These are phyloP conservation scores for Ceratobasidium sp. DNA, from an alignment of 1,284 basidiomycete species.

Conservation along the genomic window DNA sequence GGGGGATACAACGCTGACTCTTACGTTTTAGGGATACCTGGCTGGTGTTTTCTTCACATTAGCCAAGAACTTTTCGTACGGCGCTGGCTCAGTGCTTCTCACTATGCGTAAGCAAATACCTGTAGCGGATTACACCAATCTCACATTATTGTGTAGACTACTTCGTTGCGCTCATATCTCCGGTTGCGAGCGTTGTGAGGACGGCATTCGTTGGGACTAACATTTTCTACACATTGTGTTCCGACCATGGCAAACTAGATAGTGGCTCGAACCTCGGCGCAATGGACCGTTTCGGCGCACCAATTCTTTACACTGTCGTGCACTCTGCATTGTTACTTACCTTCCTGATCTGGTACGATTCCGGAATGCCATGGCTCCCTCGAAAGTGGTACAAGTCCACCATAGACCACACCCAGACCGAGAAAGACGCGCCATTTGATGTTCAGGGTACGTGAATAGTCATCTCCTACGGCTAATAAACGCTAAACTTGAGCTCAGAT, in stretches of 20 bases:
- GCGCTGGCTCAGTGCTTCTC: constrained; percentile 6
- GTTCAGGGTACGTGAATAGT: constrained; percentile 1
- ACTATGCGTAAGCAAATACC: constrained; percentile 24
- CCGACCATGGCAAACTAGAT: constrained; percentile 64
- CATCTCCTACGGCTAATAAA: neutral
- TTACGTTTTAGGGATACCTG: constrained; percentile 17
- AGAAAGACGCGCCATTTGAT: constrained; percentile 25
- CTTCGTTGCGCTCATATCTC: constrained; percentile 29
- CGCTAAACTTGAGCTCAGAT: neutral
- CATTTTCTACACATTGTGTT: constrained; percentile 77
- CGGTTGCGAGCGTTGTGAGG: constrained; percentile 29
- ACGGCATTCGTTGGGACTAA: constrained; percentile 79
- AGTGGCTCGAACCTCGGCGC: constrained; percentile 59
- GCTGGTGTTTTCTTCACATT: constrained; percentile 34
- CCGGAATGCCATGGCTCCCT: constrained; percentile 55
- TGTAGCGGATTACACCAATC: neutral
- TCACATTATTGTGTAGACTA: constrained; percentile 12
- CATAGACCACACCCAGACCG: constrained; percentile 3
- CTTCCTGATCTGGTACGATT: constrained; percentile 70
- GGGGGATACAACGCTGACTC: neutral
- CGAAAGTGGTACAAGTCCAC: constrained; percentile 29
- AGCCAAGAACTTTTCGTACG: constrained; percentile 27
- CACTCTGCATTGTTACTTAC: constrained; percentile 64
- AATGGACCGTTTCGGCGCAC: constrained; percentile 75
- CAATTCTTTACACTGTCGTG: constrained; percentile 76